Percentiles rank a stretch among this genome's conserved stretches.
Conservation (phyloP, 1,284 basidiomycete species). For the Sanguinoderma infundibulare region DNA sequence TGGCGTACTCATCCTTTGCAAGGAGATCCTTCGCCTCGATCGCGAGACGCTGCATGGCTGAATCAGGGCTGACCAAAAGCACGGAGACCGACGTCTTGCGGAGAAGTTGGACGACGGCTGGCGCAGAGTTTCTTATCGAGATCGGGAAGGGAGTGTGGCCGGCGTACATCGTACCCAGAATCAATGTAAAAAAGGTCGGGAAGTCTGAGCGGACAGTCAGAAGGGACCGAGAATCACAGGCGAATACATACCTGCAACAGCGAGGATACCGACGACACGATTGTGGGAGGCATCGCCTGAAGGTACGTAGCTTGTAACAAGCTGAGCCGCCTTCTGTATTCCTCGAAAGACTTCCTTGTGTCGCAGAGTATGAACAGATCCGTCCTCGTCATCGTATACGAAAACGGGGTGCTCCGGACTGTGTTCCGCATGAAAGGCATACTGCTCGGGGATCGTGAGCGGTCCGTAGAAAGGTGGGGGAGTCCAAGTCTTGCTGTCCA, state of each 20-base stretch:
- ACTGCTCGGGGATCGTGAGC: conserved; percentile 40
- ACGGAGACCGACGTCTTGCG: conserved; percentile 30
- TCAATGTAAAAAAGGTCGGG: conserved; percentile 34
- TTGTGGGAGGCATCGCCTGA: neutral
- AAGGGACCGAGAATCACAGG: neutral
- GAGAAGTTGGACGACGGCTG: conserved; percentile 42
- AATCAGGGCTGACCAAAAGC: conserved; percentile 34
- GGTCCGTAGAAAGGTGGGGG: conserved; percentile 41
- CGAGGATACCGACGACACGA: conserved; percentile 34
- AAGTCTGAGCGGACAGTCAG: conserved; percentile 29
- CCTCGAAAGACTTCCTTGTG: conserved; percentile 34
- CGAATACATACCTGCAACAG: conserved; percentile 24
- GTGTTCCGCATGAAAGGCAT: conserved; percentile 39
- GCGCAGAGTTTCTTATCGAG: conserved; percentile 44
- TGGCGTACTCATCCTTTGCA: conserved; percentile 8
- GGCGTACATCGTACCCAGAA: conserved; percentile 32
- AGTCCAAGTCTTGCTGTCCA: conserved; percentile 31
- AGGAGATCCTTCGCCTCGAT: conserved; percentile 16
- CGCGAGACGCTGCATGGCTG: conserved; percentile 22
- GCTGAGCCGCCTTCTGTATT: conserved; percentile 23
- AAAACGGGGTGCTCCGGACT: conserved; percentile 41
- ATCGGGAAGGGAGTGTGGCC: conserved; percentile 40
- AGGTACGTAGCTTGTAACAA: neutral
- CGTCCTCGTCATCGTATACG: conserved; percentile 34
- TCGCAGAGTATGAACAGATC: conserved; percentile 24